phyloP scores from a whole-genome alignment of 1,284 basidiomycete genomes.

The Apiotrichum gracile region DNA sequence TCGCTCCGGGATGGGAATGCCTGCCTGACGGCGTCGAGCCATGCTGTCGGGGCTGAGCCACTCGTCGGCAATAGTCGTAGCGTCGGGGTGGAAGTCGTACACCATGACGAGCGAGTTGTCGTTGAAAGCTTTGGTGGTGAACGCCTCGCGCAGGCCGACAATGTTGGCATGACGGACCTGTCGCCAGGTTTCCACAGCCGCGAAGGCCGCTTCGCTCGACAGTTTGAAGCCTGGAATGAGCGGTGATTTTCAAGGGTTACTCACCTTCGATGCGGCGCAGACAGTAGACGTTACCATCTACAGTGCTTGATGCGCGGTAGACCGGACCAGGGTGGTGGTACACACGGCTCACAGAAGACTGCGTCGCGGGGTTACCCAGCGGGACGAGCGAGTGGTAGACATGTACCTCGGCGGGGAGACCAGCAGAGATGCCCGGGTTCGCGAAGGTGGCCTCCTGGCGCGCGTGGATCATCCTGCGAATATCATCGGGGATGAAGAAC shows the following conservation, averaged over 20 bases:
- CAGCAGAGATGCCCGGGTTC: slow-evolving; percentile 27
- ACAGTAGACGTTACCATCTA: slow-evolving; percentile 72
- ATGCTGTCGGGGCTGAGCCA: slow-evolving; percentile 51
- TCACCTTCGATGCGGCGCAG: slow-evolving; percentile 80
- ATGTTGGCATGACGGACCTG: slow-evolving; percentile 81
- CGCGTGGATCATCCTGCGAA: slow-evolving; percentile 72
- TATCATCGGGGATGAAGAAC: slow-evolving; percentile 64
- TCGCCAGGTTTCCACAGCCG: slow-evolving; percentile 80
- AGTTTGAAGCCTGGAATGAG: slow-evolving; percentile 68
- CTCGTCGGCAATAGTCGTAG: slow-evolving; percentile 73
- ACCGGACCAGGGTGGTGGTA: slow-evolving; percentile 60
- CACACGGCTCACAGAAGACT: slow-evolving; percentile 67
- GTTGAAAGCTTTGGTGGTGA: slow-evolving; percentile 88
- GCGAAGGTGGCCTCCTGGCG: slow-evolving; percentile 69
- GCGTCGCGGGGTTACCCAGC: slow-evolving; percentile 46
- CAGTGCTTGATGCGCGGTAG: slow-evolving; percentile 72
- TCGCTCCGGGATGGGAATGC: slow-evolving; percentile 62
- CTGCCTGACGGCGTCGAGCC: slow-evolving; percentile 21
- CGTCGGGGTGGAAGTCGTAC: slow-evolving; percentile 83
- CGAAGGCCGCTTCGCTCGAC: slow-evolving; percentile 73
- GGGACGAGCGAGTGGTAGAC: slow-evolving; percentile 85
- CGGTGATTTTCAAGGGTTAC: slow-evolving; percentile 23
- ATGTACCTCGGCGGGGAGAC: slow-evolving; percentile 79
- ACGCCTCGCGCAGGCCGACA: slow-evolving; percentile 81
- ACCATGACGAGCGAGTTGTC: slow-evolving; percentile 91